phyloP scores from a whole-genome alignment of 345 rosid species.

The Kandelia obovata region DNA sequence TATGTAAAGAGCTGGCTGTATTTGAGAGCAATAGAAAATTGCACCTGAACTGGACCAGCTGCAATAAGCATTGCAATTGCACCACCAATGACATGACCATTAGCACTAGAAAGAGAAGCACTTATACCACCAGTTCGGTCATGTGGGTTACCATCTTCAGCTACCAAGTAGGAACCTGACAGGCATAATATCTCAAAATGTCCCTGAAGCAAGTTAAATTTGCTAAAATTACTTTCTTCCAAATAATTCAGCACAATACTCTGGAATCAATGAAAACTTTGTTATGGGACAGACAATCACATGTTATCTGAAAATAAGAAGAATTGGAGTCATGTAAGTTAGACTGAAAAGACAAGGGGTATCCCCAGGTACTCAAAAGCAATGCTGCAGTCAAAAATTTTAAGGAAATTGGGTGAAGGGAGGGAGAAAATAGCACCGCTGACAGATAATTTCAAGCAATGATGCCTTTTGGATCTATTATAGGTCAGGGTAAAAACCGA shows the following conservation, averaged over 20 bases:
- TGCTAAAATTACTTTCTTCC: constrained; percentile 27
- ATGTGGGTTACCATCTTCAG: constrained; percentile 80
- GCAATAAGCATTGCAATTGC: constrained; percentile 78
- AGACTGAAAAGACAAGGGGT: background rate
- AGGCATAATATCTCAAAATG: constrained; percentile 87
- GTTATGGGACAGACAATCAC: no score
- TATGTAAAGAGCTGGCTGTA: background rate
- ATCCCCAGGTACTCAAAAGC: background rate
- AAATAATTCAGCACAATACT: background rate
- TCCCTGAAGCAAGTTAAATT: constrained; percentile 52
- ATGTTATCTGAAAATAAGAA: no score
- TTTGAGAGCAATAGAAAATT: background rate
- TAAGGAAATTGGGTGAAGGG: background rate
- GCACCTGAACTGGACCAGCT: constrained; percentile 80
- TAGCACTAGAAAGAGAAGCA: constrained; percentile 86
- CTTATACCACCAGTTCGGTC: constrained; percentile 86
- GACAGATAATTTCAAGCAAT: background rate
- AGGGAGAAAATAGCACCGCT: background rate
- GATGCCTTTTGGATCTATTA: no score
- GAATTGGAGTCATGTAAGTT: no score
- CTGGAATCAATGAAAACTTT: background rate
- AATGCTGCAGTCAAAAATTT: background rate
- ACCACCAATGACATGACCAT: constrained; percentile 92
- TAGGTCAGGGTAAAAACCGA: no score
- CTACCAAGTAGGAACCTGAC: constrained; percentile 87